Evolutionary conservation across 768 basidiomycete species (phyloP).

Genomic region (Suillus luteus): DNA sequence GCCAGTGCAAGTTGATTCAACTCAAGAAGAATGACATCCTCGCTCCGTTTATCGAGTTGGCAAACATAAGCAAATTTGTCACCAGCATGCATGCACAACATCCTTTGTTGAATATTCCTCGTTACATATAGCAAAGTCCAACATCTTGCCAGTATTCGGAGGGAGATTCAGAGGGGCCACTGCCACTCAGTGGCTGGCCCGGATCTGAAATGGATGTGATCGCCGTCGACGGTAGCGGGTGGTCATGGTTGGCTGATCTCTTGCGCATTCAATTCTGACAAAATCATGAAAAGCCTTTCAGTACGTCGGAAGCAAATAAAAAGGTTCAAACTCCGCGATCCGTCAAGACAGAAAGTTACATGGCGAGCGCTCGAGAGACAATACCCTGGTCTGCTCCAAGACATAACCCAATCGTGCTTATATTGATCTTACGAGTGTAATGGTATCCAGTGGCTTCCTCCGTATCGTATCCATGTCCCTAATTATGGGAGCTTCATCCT

Average conservation of each 20-base stretch:
- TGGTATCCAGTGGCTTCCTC: conserved; percentile 28
- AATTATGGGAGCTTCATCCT: conserved; percentile 62
- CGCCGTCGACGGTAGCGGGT: neutral
- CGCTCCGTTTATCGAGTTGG: neutral
- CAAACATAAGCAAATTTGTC: neutral
- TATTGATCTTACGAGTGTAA: conserved; percentile 7
- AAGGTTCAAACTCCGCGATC: neutral
- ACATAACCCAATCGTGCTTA: neutral
- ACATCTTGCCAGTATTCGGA: neutral
- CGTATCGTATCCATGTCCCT: conserved; percentile 49
- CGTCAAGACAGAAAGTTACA: neutral
- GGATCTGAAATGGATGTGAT: neutral
- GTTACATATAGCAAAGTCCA: neutral
- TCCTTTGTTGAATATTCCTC: neutral
- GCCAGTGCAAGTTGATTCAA: too few relatives aligned
- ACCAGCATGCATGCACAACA: neutral
- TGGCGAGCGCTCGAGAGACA: neutral
- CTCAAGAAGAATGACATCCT: neutral
- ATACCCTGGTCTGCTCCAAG: neutral
- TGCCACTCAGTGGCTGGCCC: neutral
- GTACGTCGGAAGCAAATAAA: conserved; percentile 1
- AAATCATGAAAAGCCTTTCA: neutral
- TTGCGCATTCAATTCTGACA: neutral
- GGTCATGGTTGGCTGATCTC: neutral
- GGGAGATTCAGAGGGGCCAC: neutral